Evolutionary conservation across 1,284 basidiomycete genomes (phyloP).

Genomic region (Leccinum cinnamomeum): DNA sequence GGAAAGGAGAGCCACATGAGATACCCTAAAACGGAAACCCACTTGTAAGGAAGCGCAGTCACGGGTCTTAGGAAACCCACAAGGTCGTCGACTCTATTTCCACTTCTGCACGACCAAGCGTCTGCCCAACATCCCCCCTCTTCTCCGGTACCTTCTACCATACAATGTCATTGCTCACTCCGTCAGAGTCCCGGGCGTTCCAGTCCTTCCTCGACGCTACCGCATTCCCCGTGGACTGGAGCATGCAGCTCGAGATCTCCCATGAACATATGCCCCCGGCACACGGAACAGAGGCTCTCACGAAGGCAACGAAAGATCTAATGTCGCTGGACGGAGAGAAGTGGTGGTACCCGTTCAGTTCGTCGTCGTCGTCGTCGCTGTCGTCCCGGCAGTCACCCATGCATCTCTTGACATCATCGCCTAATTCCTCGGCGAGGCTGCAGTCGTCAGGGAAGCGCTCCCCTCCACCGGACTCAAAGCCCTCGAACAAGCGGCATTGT

Average conservation of each 20-base stretch:
- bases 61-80: constrained; percentile 27
- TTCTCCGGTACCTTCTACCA: neutral
- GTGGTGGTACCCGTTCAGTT: constrained; percentile 28
- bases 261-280: constrained; percentile 39
- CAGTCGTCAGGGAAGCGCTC: constrained; percentile 31
- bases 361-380: constrained; percentile 20
- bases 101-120: constrained; percentile 2
- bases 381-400: constrained; percentile 33
- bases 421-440: constrained; percentile 10
- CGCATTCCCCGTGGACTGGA: constrained; percentile 39
- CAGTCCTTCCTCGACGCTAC: constrained; percentile 52
- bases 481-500: constrained; percentile 39
- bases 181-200: constrained; percentile 49
- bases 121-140: neutral
- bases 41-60: constrained; percentile 32
- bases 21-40: constrained; percentile 26
- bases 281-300: constrained; percentile 55
- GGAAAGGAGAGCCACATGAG: constrained; percentile 12
- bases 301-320: constrained; percentile 64
- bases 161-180: constrained; percentile 47
- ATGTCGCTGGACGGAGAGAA: constrained; percentile 36
- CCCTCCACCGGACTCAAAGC: constrained; percentile 25
- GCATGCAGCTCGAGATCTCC: constrained; percentile 36
- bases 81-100: constrained; percentile 9
- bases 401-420: constrained; percentile 21